Evolutionary conservation across 1,284 basidiomycete genomes (phyloP).

Genomic region (Boletellus deceptivus): DNA sequence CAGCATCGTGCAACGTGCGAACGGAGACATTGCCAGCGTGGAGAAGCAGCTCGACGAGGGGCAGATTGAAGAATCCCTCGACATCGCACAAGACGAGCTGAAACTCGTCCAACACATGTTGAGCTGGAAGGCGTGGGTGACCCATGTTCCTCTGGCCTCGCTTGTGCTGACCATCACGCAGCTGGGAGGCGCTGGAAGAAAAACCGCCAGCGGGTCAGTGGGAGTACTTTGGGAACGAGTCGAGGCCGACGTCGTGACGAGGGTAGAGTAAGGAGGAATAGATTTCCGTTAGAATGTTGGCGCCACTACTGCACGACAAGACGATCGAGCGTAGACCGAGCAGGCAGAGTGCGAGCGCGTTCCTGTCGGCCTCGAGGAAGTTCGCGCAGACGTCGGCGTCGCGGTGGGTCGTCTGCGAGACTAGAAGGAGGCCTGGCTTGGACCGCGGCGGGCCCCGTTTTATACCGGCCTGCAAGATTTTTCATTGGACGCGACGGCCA

Average conservation of each 20-base stretch:
- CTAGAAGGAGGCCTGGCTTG: conserved; percentile 10
- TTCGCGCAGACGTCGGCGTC: conserved; percentile 14
- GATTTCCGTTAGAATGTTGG: conserved; percentile 8
- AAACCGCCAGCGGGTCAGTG: conserved; percentile 82
- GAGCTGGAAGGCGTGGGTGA: conserved; percentile 93
- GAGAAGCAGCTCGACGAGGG: conserved; percentile 78
- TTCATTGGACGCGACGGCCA: conserved; percentile 8
- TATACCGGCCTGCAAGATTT: not conserved
- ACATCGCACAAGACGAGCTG: conserved; percentile 84
- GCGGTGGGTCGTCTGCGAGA: conserved; percentile 7
- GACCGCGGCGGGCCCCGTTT: not conserved
- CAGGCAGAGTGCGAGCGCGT: conserved; percentile 1
- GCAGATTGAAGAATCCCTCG: conserved; percentile 81
- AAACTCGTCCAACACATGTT: conserved; percentile 80
- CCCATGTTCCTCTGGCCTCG: not conserved
- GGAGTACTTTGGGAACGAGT: conserved; percentile 69
- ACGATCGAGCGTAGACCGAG: not conserved
- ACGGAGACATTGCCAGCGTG: conserved; percentile 61
- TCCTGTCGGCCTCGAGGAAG: conserved; percentile 19
- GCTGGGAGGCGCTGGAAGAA: conserved; percentile 86
- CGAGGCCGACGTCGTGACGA: conserved; percentile 25
- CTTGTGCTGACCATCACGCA: conserved; percentile 33
- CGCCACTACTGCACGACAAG: conserved; percentile 2
- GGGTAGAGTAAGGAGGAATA: not conserved
- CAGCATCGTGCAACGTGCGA: conserved; percentile 66